A percentile compares a stretch with the other conserved stretches of the same genome.
Conservation (phyloP, 495 filamentous ascomycete species). For the Penicillium antarcticum region DNA sequence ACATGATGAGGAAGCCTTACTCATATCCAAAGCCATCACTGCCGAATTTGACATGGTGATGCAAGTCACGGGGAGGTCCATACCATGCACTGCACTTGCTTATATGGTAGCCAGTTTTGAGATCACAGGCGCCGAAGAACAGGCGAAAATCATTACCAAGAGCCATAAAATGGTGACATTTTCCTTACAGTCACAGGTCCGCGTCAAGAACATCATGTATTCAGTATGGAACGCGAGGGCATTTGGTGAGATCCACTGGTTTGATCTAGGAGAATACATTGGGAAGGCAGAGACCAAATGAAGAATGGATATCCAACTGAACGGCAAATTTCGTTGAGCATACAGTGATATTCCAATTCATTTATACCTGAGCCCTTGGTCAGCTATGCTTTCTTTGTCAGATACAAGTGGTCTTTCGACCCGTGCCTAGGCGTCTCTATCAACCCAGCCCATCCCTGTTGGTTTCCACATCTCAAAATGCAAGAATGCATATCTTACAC, state of each 20-base stretch:
- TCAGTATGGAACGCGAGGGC: slow-evolving; percentile 12
- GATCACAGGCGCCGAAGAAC: background rate
- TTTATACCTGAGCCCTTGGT: no score
- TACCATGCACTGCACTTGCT: slow-evolving; percentile 15
- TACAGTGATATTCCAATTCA: no score
- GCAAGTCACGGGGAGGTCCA: slow-evolving; percentile 1
- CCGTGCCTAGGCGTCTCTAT: no score
- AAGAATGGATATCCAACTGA: background rate
- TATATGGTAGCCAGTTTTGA: slow-evolving; percentile 20
- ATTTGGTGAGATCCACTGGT: slow-evolving; percentile 11
- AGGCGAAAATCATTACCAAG: background rate
- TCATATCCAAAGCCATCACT: slow-evolving; percentile 6
- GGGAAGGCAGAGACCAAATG: background rate
- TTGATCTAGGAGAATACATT: slow-evolving; percentile 4
- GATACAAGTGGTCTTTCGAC: no score
- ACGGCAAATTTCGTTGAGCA: no score
- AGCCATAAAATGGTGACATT: slow-evolving; percentile 8
- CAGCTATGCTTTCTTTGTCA: no score
- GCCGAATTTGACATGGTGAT: slow-evolving; percentile 12
- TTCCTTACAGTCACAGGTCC: slow-evolving; percentile 10
- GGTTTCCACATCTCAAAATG: no score
- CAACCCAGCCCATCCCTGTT: no score
- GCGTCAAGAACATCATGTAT: background rate
- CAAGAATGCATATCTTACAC: no score
- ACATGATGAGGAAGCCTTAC: slow-evolving; percentile 1